Percentiles rank a stretch among this genome's conserved stretches.
Conservation (phyloP, 768 basidiomycete species). For the Rhodosporidiobolus sp. region DNA sequence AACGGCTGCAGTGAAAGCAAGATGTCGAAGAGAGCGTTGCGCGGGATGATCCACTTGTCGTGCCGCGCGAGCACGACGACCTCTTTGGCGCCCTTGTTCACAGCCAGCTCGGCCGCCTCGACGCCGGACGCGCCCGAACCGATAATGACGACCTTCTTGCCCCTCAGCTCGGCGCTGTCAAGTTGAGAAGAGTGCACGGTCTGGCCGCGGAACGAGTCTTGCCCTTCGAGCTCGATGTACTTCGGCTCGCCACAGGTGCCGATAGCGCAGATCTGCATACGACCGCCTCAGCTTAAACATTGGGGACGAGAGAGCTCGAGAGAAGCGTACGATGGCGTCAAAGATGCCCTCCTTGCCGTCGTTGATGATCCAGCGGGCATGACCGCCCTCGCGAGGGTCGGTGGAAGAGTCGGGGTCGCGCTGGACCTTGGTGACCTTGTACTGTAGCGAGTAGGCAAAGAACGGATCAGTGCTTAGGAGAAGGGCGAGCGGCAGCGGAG, state of each 20-base stretch:
- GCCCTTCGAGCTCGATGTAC: constrained; percentile 53
- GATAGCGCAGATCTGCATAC: constrained; percentile 25
- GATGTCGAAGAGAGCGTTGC: constrained; percentile 56
- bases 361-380: constrained; percentile 55
- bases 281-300: too few relatives aligned
- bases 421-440: constrained; percentile 50
- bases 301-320: constrained; percentile 27
- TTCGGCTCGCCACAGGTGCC: constrained; percentile 55
- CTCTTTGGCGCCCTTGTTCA: constrained; percentile 48
- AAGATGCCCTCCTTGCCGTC: constrained; percentile 55
- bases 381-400: constrained; percentile 40
- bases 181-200: constrained; percentile 57
- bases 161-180: constrained; percentile 49
- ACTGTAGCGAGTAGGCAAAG: not conserved
- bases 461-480: not conserved
- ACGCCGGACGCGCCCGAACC: constrained; percentile 61
- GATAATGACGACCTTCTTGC: constrained; percentile 54
- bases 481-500: too few relatives aligned
- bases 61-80: constrained; percentile 47
- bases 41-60: constrained; percentile 55
- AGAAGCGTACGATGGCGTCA: constrained; percentile 55
- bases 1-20: constrained; percentile 57
- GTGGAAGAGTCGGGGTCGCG: constrained; percentile 27
- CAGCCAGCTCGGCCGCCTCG: constrained; percentile 53
- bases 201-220: constrained; percentile 49